Percentiles rank a stretch among this genome's conserved stretches.
phyloP scores from a whole-genome alignment of 177 flowering plant genomes.

The Tripterygium wilfordii region DNA sequence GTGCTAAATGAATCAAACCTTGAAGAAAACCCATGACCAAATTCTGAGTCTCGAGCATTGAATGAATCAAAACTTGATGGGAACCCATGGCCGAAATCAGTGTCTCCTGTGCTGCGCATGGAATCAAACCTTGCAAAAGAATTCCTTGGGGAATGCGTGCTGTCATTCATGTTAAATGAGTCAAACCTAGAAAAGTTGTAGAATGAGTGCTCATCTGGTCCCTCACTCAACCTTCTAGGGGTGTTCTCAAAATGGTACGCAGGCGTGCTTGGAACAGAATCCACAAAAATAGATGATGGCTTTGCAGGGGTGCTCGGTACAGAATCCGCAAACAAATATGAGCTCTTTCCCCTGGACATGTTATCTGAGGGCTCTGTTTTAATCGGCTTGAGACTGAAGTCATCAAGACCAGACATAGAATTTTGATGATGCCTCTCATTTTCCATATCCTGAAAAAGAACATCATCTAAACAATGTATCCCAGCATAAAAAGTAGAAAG shows the following conservation, averaged over 20 bases:
- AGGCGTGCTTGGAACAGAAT: constrained; percentile 71
- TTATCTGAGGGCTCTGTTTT: constrained; percentile 50
- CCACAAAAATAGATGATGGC: constrained; percentile 44
- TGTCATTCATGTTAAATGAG: constrained; percentile 36
- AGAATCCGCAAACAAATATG: constrained; percentile 35
- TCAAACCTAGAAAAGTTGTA: constrained; percentile 56
- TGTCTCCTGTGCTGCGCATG: constrained; percentile 32
- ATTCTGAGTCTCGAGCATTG: constrained; percentile 1
- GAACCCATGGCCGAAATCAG: constrained; percentile 14
- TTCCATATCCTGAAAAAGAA: constrained; percentile 47
- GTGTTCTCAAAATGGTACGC: constrained; percentile 45
- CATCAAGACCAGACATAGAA: constrained; percentile 56
- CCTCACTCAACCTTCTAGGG: constrained; percentile 39
- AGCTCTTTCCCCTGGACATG: constrained; percentile 36
- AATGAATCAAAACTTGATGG: constrained; percentile 15
- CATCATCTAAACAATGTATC: background rate
- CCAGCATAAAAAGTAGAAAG: background rate
- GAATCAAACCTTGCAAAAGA: constrained; percentile 33
- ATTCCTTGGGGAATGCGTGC: constrained; percentile 10
- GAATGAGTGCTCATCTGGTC: constrained; percentile 47
- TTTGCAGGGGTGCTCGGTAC: constrained; percentile 8
- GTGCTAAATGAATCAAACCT: constrained; percentile 6
- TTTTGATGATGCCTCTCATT: constrained; percentile 34
- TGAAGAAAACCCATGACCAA: constrained; percentile 27
- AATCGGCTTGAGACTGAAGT: constrained; percentile 54